A percentile compares a stretch with the other conserved stretches of the same genome.
Evolutionary conservation across 2,329 filamentous ascomycete species (phyloP).

Genomic region (Xylariaceae sp.): DNA sequence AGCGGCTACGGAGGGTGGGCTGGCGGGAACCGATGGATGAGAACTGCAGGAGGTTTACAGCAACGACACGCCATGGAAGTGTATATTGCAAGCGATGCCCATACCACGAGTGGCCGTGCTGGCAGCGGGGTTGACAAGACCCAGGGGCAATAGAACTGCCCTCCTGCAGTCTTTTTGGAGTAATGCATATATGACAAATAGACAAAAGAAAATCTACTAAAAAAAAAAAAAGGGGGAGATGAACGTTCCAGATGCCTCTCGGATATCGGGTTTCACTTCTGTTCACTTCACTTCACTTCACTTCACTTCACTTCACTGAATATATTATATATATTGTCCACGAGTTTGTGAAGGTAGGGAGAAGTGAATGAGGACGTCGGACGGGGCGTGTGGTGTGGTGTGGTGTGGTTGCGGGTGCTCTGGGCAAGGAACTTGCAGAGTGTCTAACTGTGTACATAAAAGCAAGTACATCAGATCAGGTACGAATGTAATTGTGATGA

Average conservation of each 20-base stretch:
- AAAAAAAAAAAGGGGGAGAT: constrained; percentile 5
- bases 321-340: not conserved
- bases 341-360: no score
- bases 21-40: constrained; percentile 21
- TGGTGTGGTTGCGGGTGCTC: no score
- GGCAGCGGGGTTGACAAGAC: constrained; percentile 16
- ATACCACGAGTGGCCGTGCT: constrained; percentile 23
- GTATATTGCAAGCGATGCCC: constrained; percentile 29
- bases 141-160: constrained; percentile 11
- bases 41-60: constrained; percentile 21
- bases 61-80: constrained; percentile 22
- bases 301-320: no score
- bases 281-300: no score
- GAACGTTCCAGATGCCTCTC: not conserved
- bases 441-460: no score
- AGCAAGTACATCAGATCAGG: no score
- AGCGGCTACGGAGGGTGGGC: constrained; percentile 18
- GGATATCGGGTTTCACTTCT: not conserved
- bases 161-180: constrained; percentile 22
- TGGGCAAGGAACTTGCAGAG: no score
- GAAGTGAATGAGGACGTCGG: no score
- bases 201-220: constrained; percentile 22
- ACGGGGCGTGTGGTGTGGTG: no score
- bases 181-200: constrained; percentile 31
- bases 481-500: no score